These are phyloP conservation scores for Tagetes erecta DNA, from an alignment of 129 eudicot genomes.

Conservation along the genomic window DNA sequence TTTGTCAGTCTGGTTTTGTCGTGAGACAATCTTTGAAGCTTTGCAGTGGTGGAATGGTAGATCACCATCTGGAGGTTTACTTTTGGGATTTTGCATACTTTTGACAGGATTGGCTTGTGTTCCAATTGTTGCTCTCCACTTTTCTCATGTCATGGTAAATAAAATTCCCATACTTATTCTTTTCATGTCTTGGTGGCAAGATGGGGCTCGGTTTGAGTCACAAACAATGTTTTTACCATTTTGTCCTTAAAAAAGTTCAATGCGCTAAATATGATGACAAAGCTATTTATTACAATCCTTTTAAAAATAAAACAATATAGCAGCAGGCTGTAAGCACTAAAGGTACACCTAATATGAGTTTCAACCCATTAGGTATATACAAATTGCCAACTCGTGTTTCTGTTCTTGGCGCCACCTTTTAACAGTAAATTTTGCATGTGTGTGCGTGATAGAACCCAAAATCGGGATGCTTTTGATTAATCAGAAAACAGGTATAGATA, in stretches of 20 bases:
- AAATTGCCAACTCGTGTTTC: not conserved
- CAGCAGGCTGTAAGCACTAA: constrained; percentile 9
- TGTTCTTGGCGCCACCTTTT: not conserved
- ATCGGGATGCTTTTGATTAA: too few relatives aligned
- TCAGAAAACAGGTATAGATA: too few relatives aligned
- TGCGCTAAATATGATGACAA: not conserved
- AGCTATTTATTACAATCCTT: not conserved
- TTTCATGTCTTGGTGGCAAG: constrained; percentile 1
- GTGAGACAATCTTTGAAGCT: constrained; percentile 96
- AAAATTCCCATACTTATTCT: constrained; percentile 7
- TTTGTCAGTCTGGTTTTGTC: constrained; percentile 94
- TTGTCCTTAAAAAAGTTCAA: not conserved
- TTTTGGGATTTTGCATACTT: constrained; percentile 88
- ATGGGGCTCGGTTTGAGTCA: not conserved
- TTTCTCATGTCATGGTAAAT: constrained; percentile 89
- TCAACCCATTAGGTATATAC: not conserved
- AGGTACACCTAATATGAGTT: not conserved
- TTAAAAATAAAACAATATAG: not conserved
- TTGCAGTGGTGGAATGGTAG: constrained; percentile 99
- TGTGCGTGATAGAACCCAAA: too few relatives aligned
- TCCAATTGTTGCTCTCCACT: constrained; percentile 96
- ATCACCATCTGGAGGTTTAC: constrained; percentile 90
- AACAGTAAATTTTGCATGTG: not conserved
- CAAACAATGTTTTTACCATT: not conserved
- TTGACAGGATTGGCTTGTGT: constrained; percentile 77